Evolutionary conservation across 768 basidiomycete genomes (phyloP).

Genomic region (Hebeloma cylindrosporum): DNA sequence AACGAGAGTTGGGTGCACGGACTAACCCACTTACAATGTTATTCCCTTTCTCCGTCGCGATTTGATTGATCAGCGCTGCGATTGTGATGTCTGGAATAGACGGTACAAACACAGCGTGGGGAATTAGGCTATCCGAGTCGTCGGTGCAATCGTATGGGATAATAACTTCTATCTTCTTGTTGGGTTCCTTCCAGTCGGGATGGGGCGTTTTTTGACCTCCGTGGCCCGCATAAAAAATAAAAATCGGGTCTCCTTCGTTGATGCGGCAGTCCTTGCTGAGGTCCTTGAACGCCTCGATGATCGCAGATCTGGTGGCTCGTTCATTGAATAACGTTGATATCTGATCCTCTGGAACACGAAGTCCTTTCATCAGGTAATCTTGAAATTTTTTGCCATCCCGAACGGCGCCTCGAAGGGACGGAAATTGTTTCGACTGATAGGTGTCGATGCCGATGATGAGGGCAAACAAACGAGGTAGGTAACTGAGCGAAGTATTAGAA

Average conservation of each 20-base stretch:
- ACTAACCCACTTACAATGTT: slow-evolving; percentile 14
- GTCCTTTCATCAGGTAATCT: slow-evolving; percentile 2
- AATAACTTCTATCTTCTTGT: slow-evolving; percentile 11
- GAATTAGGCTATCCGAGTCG: neutral
- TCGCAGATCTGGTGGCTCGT: slow-evolving; percentile 48
- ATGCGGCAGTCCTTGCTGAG: slow-evolving; percentile 54
- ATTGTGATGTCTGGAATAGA: slow-evolving; percentile 15
- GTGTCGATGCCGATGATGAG: slow-evolving; percentile 14
- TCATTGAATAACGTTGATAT: slow-evolving; percentile 52
- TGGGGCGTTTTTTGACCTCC: slow-evolving; percentile 3
- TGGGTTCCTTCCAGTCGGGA: neutral
- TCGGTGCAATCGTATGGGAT: slow-evolving; percentile 13
- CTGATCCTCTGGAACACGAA: slow-evolving; percentile 1
- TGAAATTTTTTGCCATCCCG: slow-evolving; percentile 8
- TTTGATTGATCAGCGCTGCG: slow-evolving; percentile 7
- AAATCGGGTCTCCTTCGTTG: slow-evolving; percentile 17
- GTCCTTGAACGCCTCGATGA: slow-evolving; percentile 53
- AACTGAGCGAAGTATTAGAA: too few species aligned
- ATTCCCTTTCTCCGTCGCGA: slow-evolving; percentile 12
- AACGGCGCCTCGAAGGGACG: slow-evolving; percentile 7
- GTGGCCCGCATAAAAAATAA: slow-evolving; percentile 19
- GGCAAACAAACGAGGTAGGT: slow-evolving; percentile 23
- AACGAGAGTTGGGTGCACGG: too few species aligned
- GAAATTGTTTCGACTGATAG: slow-evolving; percentile 1
- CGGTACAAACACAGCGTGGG: neutral